These are phyloP conservation scores for Eucalyptus marginata DNA, from an alignment of 345 rosid genomes.

Conservation along the genomic window DNA sequence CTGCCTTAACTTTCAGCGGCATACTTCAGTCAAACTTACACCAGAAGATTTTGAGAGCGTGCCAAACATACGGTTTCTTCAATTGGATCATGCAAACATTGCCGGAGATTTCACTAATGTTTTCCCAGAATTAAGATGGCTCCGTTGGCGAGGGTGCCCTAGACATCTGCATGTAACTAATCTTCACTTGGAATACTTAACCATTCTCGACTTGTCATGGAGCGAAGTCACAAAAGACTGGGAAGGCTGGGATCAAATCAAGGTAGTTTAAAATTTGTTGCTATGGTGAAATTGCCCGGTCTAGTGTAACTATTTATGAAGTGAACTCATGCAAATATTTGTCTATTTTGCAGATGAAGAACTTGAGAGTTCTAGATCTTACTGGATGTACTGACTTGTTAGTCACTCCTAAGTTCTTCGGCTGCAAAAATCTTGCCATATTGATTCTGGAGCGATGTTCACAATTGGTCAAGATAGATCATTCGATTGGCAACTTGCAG, in stretches of 20 bases:
- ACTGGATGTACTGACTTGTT: neutral
- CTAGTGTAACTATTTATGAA: rapidly evolving
- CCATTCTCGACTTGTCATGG: neutral
- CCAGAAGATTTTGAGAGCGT: too few relatives aligned
- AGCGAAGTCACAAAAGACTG: neutral
- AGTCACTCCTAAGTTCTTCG: neutral
- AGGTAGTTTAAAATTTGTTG: neutral
- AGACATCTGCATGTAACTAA: too few relatives aligned
- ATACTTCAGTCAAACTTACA: too few relatives aligned
- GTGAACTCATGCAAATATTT: neutral
- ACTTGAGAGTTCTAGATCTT: neutral
- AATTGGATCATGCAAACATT: too few relatives aligned
- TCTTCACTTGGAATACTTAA: neutral
- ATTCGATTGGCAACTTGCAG: rapidly evolving
- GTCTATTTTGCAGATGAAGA: neutral
- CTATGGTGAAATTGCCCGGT: rapidly evolving
- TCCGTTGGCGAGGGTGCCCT: too few relatives aligned
- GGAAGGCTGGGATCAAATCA: neutral
- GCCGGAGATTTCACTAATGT: too few relatives aligned
- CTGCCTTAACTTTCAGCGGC: too few relatives aligned
- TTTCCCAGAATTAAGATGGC: too few relatives aligned
- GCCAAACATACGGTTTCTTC: too few relatives aligned
- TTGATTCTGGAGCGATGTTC: neutral
- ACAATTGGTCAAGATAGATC: neutral
- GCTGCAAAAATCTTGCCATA: neutral